These are phyloP conservation scores for Ophiostoma himal-ulmi DNA, from an alignment of 2,329 filamentous ascomycete species.

Conservation along the genomic window DNA sequence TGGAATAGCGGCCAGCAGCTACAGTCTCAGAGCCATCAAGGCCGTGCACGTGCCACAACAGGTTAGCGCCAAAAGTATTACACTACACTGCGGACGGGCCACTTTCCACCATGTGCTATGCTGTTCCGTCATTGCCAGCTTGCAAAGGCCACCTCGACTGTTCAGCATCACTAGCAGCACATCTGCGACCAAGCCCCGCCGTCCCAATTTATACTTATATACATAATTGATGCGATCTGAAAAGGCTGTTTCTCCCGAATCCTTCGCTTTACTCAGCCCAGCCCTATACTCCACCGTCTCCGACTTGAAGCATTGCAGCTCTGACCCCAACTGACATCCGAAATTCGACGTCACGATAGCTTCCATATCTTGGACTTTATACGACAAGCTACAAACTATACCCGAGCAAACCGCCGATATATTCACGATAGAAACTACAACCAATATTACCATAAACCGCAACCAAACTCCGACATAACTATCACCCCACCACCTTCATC, in stretches of 20 bases:
- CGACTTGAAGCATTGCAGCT: no score
- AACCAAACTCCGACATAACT: not conserved
- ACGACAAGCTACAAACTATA: no score
- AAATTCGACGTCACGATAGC: no score
- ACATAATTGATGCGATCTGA: no score
- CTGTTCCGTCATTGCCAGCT: constrained; percentile 8
- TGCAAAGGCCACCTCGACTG: constrained; percentile 8
- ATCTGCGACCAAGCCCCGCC: not conserved
- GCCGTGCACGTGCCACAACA: not conserved
- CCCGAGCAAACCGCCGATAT: no score
- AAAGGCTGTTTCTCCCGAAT: no score
- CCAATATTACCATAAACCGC: no score
- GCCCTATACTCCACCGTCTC: no score
- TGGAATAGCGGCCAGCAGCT: not conserved
- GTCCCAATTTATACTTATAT: not conserved
- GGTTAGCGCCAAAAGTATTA: constrained; percentile 8
- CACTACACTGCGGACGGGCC: not conserved
- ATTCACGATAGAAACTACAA: no score
- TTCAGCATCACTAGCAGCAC: not conserved
- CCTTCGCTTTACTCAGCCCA: no score
- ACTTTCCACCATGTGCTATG: not conserved
- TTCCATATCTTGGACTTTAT: no score
- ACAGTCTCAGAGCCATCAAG: not conserved
- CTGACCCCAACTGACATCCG: no score
- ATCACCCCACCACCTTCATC: constrained; percentile 13